Percentiles rank a stretch among this genome's conserved stretches.
Conservation (phyloP, 2,329 filamentous ascomycete genomes). For the Berkeleyomyces basicola region DNA sequence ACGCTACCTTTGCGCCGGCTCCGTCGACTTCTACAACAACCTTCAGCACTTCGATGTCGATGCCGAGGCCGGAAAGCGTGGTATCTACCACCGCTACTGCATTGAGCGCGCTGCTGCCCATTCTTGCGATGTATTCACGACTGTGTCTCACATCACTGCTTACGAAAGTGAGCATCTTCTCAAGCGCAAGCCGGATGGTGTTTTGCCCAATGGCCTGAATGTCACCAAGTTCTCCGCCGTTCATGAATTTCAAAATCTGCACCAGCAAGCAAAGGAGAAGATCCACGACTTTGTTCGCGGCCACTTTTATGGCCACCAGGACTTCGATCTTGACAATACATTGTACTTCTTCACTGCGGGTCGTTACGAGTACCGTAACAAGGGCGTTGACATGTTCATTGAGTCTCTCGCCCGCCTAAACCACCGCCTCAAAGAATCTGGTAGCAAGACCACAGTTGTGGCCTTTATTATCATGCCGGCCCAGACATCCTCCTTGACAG, state of each 20-base stretch:
- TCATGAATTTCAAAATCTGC: conserved; percentile 97
- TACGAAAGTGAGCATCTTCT: conserved; percentile 96
- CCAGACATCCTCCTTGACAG: conserved; percentile 84
- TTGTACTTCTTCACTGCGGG: conserved; percentile 96
- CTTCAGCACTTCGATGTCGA: conserved; percentile 94
- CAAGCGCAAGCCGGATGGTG: conserved; percentile 93
- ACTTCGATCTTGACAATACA: conserved; percentile 92
- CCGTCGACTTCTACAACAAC: conserved; percentile 98
- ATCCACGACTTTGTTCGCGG: conserved; percentile 96
- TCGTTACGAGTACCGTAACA: conserved; percentile 94
- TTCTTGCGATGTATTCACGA: conserved; percentile 91
- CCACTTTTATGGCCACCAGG: conserved; percentile 96
- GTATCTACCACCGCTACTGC: conserved; percentile 97
- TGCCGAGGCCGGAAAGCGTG: conserved; percentile 88
- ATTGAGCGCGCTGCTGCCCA: conserved; percentile 91
- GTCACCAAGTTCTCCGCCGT: conserved; percentile 97
- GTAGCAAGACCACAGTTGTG: conserved; percentile 85
- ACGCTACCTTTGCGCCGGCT: conserved; percentile 90
- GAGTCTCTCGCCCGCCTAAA: conserved; percentile 90
- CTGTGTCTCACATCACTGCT: conserved; percentile 94
- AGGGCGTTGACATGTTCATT: conserved; percentile 99
- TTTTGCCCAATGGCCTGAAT: conserved; percentile 90
- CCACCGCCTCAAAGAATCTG: conserved; percentile 69
- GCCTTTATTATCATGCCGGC: conserved; percentile 99
- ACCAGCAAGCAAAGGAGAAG: conserved; percentile 92